A percentile compares a stretch with the other conserved stretches of the same genome.
phyloP scores from a whole-genome alignment of 192 early-diverging fungal species.

The Chytriomyces sp. region DNA sequence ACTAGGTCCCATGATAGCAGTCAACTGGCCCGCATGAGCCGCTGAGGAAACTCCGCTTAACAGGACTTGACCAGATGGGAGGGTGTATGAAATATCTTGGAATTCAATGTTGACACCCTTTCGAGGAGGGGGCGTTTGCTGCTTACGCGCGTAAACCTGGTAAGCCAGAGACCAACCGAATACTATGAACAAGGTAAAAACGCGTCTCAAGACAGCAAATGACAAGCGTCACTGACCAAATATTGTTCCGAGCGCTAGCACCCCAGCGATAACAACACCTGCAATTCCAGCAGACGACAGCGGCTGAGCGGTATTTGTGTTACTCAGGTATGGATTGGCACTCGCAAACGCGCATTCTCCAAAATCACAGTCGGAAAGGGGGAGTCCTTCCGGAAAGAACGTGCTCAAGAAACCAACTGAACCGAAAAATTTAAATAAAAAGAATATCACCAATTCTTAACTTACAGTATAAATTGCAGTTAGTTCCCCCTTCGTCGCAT shows the following conservation, averaged over 20 bases:
- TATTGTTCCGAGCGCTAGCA: not conserved
- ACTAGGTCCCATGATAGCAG: constrained; percentile 90
- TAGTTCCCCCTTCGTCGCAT: constrained; percentile 43
- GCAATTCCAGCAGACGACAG: constrained; percentile 25
- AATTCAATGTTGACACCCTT: constrained; percentile 39
- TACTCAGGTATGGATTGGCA: constrained; percentile 37
- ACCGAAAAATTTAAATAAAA: not conserved
- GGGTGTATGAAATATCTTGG: constrained; percentile 31
- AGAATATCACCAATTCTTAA: not conserved
- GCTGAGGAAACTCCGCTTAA: constrained; percentile 70
- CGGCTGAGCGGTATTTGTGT: not conserved
- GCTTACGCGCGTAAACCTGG: constrained; percentile 12
- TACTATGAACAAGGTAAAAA: not conserved
- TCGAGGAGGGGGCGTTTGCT: constrained; percentile 27
- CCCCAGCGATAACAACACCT: constrained; percentile 21
- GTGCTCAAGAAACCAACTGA: constrained; percentile 47
- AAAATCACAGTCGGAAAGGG: constrained; percentile 48
- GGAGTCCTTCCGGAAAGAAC: constrained; percentile 58
- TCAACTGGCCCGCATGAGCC: constrained; percentile 69
- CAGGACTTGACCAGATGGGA: constrained; percentile 52
- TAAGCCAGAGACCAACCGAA: constrained; percentile 32
- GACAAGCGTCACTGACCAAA: not conserved
- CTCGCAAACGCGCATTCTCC: constrained; percentile 59
- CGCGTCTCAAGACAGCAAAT: not conserved
- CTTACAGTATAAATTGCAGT: constrained; percentile 47